Conservation (phyloP, 2,329 filamentous ascomycete genomes). For the Colletotrichum sp. region DNA sequence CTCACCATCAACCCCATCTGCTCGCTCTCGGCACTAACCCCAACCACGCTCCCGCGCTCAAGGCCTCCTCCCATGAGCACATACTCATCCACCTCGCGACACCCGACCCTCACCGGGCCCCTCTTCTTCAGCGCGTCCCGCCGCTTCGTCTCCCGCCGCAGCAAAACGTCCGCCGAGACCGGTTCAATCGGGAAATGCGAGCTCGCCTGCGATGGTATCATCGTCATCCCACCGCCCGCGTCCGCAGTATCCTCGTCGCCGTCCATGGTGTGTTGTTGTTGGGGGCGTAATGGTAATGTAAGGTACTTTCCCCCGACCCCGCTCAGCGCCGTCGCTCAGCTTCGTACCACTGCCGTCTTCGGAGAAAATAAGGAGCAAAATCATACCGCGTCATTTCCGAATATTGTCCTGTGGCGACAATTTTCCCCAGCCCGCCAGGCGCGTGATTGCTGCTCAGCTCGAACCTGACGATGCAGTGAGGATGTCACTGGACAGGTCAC, state of each 20-base stretch:
- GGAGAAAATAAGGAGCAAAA: not conserved
- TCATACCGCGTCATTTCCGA: not conserved
- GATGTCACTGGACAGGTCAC: not conserved
- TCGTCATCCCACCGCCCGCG: not conserved
- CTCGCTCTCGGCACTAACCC: constrained; percentile 58
- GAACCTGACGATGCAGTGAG: not conserved
- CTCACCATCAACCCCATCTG: constrained; percentile 52
- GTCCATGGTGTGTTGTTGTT: not conserved
- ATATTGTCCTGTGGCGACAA: not conserved
- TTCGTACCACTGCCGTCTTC: not conserved
- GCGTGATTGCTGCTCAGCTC: not conserved
- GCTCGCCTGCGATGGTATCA: constrained; percentile 44
- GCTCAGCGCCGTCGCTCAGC: not conserved
- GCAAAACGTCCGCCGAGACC: constrained; percentile 47
- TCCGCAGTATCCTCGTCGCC: not conserved
- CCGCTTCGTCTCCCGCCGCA: constrained; percentile 40
- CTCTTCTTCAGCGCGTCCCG: constrained; percentile 32
- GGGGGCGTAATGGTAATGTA: not conserved
- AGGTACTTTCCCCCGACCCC: not conserved
- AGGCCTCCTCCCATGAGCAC: constrained; percentile 53
- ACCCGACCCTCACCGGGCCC: constrained; percentile 46
- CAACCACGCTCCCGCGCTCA: constrained; percentile 56
- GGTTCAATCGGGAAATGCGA: constrained; percentile 50
- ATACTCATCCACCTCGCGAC: constrained; percentile 51
- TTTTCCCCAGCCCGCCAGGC: not conserved